Conservation (phyloP, 208 protist species). For the Trypanosoma avium region DNA sequence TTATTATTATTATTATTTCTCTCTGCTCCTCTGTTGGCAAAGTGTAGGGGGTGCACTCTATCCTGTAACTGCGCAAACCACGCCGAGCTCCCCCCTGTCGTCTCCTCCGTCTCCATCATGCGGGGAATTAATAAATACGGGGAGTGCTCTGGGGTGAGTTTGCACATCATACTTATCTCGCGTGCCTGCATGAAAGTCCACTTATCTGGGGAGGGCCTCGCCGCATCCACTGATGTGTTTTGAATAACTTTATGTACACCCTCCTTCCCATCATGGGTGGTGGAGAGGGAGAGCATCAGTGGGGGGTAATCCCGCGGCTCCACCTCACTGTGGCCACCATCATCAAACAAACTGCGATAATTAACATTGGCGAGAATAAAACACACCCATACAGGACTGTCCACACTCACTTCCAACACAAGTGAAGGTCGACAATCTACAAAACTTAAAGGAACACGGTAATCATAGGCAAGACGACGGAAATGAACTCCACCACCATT, state of each 20-base stretch:
- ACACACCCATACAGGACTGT: constrained; percentile 35
- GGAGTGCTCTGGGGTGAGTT: constrained; percentile 49
- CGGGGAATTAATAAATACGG: constrained; percentile 75
- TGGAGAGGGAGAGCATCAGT: constrained; percentile 77
- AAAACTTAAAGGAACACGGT: constrained; percentile 75
- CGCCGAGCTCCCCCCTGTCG: constrained; percentile 22
- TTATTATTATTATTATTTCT: too few relatives aligned
- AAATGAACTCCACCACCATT: constrained; percentile 76
- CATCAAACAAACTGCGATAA: constrained; percentile 39
- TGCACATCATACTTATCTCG: constrained; percentile 67
- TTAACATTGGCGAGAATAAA: constrained; percentile 74
- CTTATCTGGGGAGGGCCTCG: constrained; percentile 44
- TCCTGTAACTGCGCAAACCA: constrained; percentile 42
- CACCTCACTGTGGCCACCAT: constrained; percentile 32
- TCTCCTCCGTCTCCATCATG: constrained; percentile 64
- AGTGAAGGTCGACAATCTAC: constrained; percentile 53
- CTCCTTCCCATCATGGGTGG: constrained; percentile 21
- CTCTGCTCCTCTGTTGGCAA: too few relatives aligned
- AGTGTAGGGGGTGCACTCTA: constrained; percentile 46
- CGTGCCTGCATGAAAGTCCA: constrained; percentile 85
- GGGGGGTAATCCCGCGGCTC: constrained; percentile 65
- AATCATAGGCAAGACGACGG: constrained; percentile 39
- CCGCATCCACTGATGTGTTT: constrained; percentile 60
- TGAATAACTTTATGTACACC: constrained; percentile 45
- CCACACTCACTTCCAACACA: constrained; percentile 63